A percentile compares a stretch with the other conserved stretches of the same genome.
phyloP scores from a whole-genome alignment of 2,329 filamentous ascomycete genomes.

The Huntiella omanensis region DNA sequence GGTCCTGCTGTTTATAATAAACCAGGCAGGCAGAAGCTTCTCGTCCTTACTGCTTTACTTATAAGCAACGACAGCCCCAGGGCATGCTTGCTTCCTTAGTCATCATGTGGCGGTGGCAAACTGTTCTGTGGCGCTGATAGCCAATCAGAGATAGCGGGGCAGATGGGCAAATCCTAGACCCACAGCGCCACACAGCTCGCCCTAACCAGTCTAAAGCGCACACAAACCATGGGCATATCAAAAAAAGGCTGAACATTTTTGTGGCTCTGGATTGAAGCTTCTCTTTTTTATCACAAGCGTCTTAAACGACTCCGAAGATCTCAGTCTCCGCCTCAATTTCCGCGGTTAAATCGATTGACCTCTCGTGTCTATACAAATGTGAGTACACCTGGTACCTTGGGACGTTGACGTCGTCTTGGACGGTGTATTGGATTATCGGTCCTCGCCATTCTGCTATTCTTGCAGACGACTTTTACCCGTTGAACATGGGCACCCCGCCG shows the following conservation, averaged over 20 bases:
- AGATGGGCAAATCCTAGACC: constrained; percentile 1
- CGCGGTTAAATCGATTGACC: constrained; percentile 99
- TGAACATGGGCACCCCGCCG: background rate
- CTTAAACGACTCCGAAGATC: constrained; percentile 41
- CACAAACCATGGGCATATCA: constrained; percentile 8
- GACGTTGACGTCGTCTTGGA: background rate
- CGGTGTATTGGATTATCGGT: too few species aligned
- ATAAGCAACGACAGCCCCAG: constrained; percentile 1
- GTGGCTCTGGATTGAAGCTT: constrained; percentile 3
- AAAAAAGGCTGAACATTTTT: constrained; percentile 10
- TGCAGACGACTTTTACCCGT: too few species aligned
- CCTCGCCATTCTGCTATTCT: too few species aligned
- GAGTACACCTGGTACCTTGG: constrained; percentile 16
- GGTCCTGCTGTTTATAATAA: constrained; percentile 3
- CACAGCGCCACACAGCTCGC: constrained; percentile 3
- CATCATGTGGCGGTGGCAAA: background rate
- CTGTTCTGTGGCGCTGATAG: background rate
- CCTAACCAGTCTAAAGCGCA: constrained; percentile 8
- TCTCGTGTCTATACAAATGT: constrained; percentile 53
- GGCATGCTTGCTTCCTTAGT: background rate
- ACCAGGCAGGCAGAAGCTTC: constrained; percentile 8
- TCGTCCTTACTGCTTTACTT: background rate
- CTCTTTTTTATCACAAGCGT: constrained; percentile 9
- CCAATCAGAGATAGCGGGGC: background rate
- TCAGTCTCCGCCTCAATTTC: constrained; percentile 90